A percentile compares a stretch with the other conserved stretches of the same genome.
phyloP scores from a whole-genome alignment of 352 stramenopile species.

The Pythium sukuiense region DNA sequence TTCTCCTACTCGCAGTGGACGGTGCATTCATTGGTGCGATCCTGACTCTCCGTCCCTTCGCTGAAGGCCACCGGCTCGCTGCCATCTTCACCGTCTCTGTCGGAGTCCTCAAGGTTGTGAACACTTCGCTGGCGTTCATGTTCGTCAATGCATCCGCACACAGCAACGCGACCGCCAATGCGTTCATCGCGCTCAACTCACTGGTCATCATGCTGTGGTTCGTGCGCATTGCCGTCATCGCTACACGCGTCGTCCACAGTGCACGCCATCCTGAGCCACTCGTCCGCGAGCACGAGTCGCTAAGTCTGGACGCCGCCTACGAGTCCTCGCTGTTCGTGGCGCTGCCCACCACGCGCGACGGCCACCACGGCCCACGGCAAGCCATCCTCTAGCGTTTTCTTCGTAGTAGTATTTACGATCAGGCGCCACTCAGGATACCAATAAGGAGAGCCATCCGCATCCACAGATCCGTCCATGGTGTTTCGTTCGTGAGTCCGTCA shows the following conservation, averaged over 20 bases:
- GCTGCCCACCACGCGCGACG: neutral
- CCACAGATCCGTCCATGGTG: too few relatives aligned
- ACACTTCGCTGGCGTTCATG: conserved; percentile 38
- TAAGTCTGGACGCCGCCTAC: neutral
- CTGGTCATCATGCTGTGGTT: conserved; percentile 22
- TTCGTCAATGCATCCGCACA: neutral
- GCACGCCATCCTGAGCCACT: neutral
- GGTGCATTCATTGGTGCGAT: conserved; percentile 46
- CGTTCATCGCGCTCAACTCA: conserved; percentile 61
- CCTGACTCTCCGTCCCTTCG: conserved; percentile 53
- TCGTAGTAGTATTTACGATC: neutral
- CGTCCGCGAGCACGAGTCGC: neutral
- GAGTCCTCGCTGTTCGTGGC: neutral
- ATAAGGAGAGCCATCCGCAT: too few relatives aligned
- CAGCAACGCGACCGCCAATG: conserved; percentile 35
- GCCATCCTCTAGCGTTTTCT: neutral
- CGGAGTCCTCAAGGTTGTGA: conserved; percentile 48
- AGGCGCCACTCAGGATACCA: neutral
- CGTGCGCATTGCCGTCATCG: conserved; percentile 3
- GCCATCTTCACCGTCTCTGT: conserved; percentile 44
- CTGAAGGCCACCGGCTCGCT: conserved; percentile 34
- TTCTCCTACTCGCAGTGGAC: conserved; percentile 50
- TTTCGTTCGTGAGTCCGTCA: too few relatives aligned
- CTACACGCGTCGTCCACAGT: neutral
- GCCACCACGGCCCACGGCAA: neutral